Evolutionary conservation across 495 filamentous ascomycete genomes (phyloP).

Genomic region (Podospora australis): DNA sequence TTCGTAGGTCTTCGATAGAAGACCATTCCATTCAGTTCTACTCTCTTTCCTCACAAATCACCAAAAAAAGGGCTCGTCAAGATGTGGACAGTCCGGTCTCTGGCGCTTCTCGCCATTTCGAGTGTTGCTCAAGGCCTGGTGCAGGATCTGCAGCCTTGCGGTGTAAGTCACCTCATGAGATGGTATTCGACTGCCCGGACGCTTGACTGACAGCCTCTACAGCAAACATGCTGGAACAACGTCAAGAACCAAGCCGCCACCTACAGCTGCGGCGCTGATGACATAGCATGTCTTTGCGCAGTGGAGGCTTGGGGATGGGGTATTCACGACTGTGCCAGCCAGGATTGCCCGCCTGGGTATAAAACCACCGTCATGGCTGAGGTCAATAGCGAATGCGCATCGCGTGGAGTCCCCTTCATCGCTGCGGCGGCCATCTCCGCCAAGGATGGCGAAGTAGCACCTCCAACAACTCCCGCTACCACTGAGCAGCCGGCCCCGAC

Average conservation of each 20-base stretch:
- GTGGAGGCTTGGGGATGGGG: constrained; percentile 12
- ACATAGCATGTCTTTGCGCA: constrained; percentile 24
- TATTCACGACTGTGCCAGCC: constrained; percentile 16
- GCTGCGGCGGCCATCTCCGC: background rate
- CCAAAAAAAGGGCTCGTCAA: constrained; percentile 3
- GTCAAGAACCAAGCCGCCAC: constrained; percentile 2
- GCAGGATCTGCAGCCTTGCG: constrained; percentile 18
- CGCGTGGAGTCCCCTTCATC: background rate
- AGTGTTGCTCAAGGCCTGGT: constrained; percentile 16
- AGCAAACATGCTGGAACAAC: constrained; percentile 21
- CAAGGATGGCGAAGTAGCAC: no score
- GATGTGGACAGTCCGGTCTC: constrained; percentile 17
- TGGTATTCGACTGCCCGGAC: background rate
- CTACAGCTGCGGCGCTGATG: constrained; percentile 15
- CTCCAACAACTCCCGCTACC: no score
- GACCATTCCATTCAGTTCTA: background rate
- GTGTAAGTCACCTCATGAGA: constrained; percentile 19
- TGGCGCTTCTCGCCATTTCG: constrained; percentile 19
- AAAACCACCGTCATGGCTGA: background rate
- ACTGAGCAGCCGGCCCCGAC: constrained; percentile 16
- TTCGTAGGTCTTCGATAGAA: background rate
- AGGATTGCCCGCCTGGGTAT: constrained; percentile 13
- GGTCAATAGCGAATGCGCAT: background rate
- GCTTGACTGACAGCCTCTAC: constrained; percentile 13
- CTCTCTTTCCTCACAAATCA: background rate